Evolutionary conservation across 768 basidiomycete species (phyloP), one percentile per base, ranked within the genome.

Genomic region (Hericium rajendrae): DNA sequence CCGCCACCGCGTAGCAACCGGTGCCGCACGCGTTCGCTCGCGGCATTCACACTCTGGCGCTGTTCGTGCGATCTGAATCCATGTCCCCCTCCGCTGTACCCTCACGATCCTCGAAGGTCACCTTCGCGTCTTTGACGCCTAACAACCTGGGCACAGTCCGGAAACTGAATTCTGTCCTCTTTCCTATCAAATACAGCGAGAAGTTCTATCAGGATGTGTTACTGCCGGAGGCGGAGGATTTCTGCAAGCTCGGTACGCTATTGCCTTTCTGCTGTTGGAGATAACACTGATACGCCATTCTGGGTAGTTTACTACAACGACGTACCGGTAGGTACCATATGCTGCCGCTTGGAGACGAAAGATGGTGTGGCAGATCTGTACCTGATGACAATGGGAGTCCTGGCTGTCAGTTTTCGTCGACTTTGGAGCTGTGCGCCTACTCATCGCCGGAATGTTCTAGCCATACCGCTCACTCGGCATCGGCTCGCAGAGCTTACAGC

Each of bases 351-450:
- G 59, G 92, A 95, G 71, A 78, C 74, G 54, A 81, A 82, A 65
- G 77, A 80, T 65, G 78, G 74, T 48, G 71, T 76, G 63, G 74
- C 71, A 48, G 75, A 77, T 50, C 71, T 91, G 58, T 94, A 94
- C 72, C 78, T 94, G 67, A 91, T 93, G 86, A 94, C 93, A 52
- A 86, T 94, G 85, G 93, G 91, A 48, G 73, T 94, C 60, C 82
- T 94, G 56, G 91, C 90, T 56, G 91, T 93, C 74, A 72, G 83
- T 51, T 18, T 60, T 54, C 54, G 51, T 15, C 28, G 15, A 37
- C 24, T 26, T 43, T 11, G 6, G 38, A 41, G 11, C 20, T 53
- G 18, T 20, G 54, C 28, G 12, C 20, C 57, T 52, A 56, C 16
- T 32, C n/a, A 26, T 38, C 37, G 10, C 10, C 18, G 8, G 39